Conservation (phyloP, 1,139 yeast genomes). For the Geotrichum europaeum region DNA sequence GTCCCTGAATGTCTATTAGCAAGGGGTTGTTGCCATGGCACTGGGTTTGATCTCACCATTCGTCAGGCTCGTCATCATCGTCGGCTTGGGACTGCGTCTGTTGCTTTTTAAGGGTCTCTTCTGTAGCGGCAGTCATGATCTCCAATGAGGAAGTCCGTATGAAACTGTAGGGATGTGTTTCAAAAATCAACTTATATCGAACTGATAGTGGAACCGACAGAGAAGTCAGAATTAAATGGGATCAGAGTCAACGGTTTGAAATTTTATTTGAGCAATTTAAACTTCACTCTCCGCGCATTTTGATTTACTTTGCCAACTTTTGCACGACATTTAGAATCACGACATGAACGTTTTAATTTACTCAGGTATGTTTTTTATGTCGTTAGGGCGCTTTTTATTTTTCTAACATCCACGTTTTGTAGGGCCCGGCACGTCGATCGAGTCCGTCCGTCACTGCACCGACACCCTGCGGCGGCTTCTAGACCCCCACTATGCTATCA, state of each 20-base stretch:
- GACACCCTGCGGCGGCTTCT: conserved; percentile 67
- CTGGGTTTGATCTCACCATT: conserved; percentile 30
- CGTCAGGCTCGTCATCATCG: conserved; percentile 60
- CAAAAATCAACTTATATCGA: not conserved
- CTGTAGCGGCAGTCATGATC: not conserved
- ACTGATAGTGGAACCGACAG: not conserved
- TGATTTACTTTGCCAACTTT: not conserved
- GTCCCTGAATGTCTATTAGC: conserved; percentile 41
- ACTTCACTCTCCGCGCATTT: not conserved
- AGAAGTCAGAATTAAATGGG: not conserved
- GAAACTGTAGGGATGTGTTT: not conserved
- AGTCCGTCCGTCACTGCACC: conserved; percentile 76
- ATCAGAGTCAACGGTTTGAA: not conserved
- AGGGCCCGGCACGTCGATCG: conserved; percentile 83
- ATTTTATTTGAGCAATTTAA: not conserved
- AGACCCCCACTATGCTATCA: conserved; percentile 87
- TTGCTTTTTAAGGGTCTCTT: not conserved
- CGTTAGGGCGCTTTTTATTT: not conserved
- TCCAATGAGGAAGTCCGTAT: not conserved
- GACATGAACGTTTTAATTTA: conserved; percentile 75
- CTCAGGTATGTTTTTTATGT: conserved; percentile 39
- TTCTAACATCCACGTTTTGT: not conserved
- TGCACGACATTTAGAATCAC: not conserved
- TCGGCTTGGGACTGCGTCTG: conserved; percentile 8
- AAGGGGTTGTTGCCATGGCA: not conserved